Percentiles rank a stretch among this genome's conserved stretches.
Conservation (phyloP, 1,139 yeast species). For the Kluyveromyces marxianus region DNA sequence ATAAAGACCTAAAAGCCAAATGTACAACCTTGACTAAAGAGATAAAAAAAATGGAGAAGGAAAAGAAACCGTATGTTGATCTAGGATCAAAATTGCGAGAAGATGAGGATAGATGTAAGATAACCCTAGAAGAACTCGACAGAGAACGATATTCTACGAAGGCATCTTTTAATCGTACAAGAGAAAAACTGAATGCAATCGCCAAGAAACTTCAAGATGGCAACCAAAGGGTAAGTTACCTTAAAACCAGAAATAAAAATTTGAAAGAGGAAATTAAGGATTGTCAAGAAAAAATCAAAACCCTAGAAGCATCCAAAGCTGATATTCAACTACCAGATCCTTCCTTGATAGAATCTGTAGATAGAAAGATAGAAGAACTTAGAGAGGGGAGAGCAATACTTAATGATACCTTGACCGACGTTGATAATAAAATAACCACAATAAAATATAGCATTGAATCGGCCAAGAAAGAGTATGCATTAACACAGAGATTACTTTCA, state of each 20-base stretch:
- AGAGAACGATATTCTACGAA: conserved; percentile 1
- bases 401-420: conserved; percentile 11
- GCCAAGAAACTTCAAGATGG: not conserved
- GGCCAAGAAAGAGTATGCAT: conserved; percentile 33
- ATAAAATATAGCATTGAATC: conserved; percentile 12
- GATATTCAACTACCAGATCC: conserved; percentile 18
- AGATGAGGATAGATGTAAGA: not conserved
- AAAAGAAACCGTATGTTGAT: conserved; percentile 16
- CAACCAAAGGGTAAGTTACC: not conserved
- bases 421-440: conserved; percentile 15
- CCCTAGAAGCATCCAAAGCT: conserved; percentile 21
- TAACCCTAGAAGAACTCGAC: not conserved
- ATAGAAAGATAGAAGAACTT: conserved; percentile 12
- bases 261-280: conserved; percentile 2
- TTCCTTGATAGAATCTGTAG: conserved; percentile 17
- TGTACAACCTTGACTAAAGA: conserved; percentile 32
- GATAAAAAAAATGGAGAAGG: conserved; percentile 15
- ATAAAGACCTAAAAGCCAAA: conserved; percentile 36
- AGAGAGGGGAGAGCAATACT: conserved; percentile 6
- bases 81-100: not conserved
- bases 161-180: conserved; percentile 7
- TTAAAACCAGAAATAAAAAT: conserved; percentile 1
- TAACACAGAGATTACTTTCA: not conserved
- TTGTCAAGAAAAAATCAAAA: conserved; percentile 19
- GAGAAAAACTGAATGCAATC: conserved; percentile 11